Conservation (phyloP, 2,329 filamentous ascomycete species). For the Neocatenulostroma microsporum region DNA sequence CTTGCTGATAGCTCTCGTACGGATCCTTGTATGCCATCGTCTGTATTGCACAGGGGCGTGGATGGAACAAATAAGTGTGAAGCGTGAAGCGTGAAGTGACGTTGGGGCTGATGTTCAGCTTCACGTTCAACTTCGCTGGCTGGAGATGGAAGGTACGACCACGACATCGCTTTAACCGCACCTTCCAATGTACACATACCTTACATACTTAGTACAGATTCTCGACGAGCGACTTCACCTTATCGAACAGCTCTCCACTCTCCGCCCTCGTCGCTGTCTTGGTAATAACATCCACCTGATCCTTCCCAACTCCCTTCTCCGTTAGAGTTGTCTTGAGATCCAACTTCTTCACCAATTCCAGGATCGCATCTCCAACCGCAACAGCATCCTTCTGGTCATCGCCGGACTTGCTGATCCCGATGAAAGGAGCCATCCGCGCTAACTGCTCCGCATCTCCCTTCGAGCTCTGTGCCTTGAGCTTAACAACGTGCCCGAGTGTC, state of each 20-base stretch:
- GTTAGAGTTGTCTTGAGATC: constrained; percentile 40
- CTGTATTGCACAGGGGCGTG: too few species aligned
- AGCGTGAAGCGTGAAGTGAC: too few species aligned
- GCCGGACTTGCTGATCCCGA: constrained; percentile 34
- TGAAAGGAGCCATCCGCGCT: constrained; percentile 37
- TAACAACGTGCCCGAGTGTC: constrained; percentile 48
- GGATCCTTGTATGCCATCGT: too few species aligned
- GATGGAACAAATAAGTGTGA: too few species aligned
- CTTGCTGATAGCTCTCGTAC: too few species aligned
- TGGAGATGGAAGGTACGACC: too few species aligned
- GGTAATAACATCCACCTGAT: constrained; percentile 36
- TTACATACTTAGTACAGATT: constrained; percentile 30
- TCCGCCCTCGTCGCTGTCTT: constrained; percentile 39
- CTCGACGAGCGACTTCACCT: constrained; percentile 38
- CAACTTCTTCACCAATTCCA: constrained; percentile 37
- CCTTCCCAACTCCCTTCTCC: constrained; percentile 38
- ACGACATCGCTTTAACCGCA: too few species aligned
- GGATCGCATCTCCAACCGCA: constrained; percentile 38
- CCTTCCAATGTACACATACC: too few species aligned
- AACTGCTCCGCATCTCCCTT: constrained; percentile 40
- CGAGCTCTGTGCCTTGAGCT: constrained; percentile 42
- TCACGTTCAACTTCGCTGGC: too few species aligned
- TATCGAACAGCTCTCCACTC: constrained; percentile 36
- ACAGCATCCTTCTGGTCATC: constrained; percentile 38
- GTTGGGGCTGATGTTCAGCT: too few species aligned